These are phyloP conservation scores for Thielaviopsis ethacetica DNA, from an alignment of 2,329 filamentous ascomycete genomes.

Conservation along the genomic window DNA sequence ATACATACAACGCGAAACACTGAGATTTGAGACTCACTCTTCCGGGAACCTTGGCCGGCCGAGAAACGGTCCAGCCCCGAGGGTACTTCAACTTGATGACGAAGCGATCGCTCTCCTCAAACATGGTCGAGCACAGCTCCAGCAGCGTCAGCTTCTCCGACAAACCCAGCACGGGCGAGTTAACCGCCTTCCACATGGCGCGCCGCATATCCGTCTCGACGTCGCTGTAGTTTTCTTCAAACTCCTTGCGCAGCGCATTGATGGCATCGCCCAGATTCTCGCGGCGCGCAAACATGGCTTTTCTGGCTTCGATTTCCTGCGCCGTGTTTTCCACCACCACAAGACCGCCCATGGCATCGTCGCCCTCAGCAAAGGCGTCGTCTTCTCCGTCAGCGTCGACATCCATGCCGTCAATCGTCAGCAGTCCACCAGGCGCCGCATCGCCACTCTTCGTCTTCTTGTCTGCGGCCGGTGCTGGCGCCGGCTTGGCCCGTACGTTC, in stretches of 20 bases:
- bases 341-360: conserved; percentile 16
- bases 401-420: conserved; percentile 11
- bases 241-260: conserved; percentile 26
- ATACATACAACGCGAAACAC: background rate
- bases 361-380: conserved; percentile 15
- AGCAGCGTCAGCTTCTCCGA: conserved; percentile 26
- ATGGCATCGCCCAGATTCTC: conserved; percentile 43
- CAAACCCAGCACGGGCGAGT: conserved; percentile 24
- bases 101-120: conserved; percentile 27
- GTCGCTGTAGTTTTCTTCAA: conserved; percentile 25
- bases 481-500: conserved; percentile 8
- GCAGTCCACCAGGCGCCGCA: conserved; percentile 8
- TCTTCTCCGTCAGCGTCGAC: conserved; percentile 21
- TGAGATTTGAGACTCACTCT: conserved; percentile 17
- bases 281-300: conserved; percentile 48
- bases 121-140: conserved; percentile 30
- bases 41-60: conserved; percentile 21
- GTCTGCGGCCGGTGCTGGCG: background rate
- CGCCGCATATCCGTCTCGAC: conserved; percentile 25
- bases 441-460: background rate
- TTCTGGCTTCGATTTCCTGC: conserved; percentile 37
- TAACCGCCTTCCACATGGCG: conserved; percentile 27
- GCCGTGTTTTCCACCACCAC: conserved; percentile 25
- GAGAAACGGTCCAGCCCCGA: conserved; percentile 25
- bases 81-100: conserved; percentile 26